Evolutionary conservation across 192 early-diverging fungal species (phyloP), one percentile per base, ranked within the genome.

Genomic region (Coemansia sp.): DNA sequence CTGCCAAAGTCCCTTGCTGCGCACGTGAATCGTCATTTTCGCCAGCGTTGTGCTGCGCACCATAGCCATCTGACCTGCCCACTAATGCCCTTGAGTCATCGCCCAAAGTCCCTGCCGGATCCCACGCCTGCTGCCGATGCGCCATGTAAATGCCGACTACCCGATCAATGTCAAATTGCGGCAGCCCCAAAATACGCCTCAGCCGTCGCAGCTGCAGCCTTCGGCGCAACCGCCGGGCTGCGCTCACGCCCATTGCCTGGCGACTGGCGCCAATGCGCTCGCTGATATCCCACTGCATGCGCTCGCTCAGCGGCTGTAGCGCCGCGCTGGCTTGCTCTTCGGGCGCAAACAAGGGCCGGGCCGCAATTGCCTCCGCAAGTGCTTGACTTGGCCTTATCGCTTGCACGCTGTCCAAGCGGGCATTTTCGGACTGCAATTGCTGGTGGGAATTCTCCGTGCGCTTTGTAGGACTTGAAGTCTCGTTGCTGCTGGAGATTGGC

Each of bases 121-220:
- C 36, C 63, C 73, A 76, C n/a, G 52, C 54, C 39, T 40, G 32
- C 38, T 76, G 73, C 55, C 10, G 49, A 17, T 43, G 50, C 40
- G 23, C 18, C 55, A 66, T 58, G 39, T 45, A 60, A 7, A 11
- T 15, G 16, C 51, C 31, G 28, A 72, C 72, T 20, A 84, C 79
- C 2, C 63, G 53, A 20, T 91, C 92, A 34, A 94, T 66, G 53
- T 92, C 83, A 54, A 91, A 85, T 11, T 85, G 15, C 20, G 69
- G 78, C 20, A 88, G 34, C 0, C 86, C 85, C 17, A 86, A 59
- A 34, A 81, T 67, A 18, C 85, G 75, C 61, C 90, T 89, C 36
- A 87, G 58, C 41, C 84, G 74, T 0, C 77, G 78, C 16, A 86
- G 59, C 39, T 76, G 62, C 40, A 80, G 62, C 62, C 73, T 34